A percentile compares a stretch with the other conserved stretches of the same genome.
Evolutionary conservation across 805 yeast species (phyloP).

Genomic region (Candida parachauliodes): DNA sequence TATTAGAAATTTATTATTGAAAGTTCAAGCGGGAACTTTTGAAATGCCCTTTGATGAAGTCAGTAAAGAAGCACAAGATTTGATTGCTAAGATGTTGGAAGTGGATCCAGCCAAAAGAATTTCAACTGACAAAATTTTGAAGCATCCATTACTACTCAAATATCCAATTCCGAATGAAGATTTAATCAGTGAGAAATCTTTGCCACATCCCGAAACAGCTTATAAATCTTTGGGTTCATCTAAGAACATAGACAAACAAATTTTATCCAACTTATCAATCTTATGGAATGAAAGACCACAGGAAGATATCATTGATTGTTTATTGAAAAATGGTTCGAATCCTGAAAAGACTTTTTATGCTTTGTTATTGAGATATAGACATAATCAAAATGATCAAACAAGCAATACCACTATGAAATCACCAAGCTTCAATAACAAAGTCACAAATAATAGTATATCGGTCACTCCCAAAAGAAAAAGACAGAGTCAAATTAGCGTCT

Average conservation of each 20-base stretch:
- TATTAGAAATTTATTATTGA: constrained; percentile 63
- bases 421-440: constrained; percentile 5
- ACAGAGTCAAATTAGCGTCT: constrained; percentile 30
- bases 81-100: constrained; percentile 61
- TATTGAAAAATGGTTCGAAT: constrained; percentile 36
- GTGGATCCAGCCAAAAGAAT: constrained; percentile 72
- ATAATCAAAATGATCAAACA: constrained; percentile 18
- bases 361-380: constrained; percentile 42
- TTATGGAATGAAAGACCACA: constrained; percentile 55
- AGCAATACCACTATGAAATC: constrained; percentile 11
- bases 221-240: constrained; percentile 46
- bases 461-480: constrained; percentile 24
- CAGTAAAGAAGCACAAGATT: constrained; percentile 62
- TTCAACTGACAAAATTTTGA: constrained; percentile 59
- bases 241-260: constrained; percentile 49
- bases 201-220: constrained; percentile 56
- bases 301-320: constrained; percentile 34
- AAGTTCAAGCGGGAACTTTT: constrained; percentile 73
- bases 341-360: constrained; percentile 48
- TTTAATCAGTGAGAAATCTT: constrained; percentile 40
- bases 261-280: constrained; percentile 51
- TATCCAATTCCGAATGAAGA: constrained; percentile 48
- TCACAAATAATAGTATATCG: constrained; percentile 13
- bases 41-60: constrained; percentile 64
- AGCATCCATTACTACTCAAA: constrained; percentile 52